Evolutionary conservation across 108 stramenopile genomes (phyloP).

Genomic region (Schizochytrium sp.): DNA sequence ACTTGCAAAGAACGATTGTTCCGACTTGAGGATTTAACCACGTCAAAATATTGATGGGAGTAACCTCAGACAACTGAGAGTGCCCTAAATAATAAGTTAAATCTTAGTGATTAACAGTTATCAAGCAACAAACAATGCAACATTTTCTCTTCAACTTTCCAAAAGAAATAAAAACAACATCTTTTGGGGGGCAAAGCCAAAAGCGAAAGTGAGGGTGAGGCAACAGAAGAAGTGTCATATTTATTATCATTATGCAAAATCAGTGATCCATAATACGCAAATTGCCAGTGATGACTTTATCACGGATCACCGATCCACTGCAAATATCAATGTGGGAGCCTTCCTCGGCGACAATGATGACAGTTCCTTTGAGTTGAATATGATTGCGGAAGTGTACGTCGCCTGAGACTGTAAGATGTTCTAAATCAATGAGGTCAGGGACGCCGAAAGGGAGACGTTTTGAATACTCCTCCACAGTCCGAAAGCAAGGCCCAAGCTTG

Average conservation of each 20-base stretch:
- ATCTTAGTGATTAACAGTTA: no score
- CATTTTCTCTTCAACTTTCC: no score
- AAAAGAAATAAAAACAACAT: no score
- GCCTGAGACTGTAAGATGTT: constrained; percentile 76
- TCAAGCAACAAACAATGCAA: no score
- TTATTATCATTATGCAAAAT: neutral
- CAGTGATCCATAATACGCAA: constrained; percentile 76
- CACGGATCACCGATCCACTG: constrained; percentile 72
- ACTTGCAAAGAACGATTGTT: no score
- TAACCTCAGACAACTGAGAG: no score
- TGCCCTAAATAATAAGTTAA: no score
- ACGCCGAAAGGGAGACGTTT: constrained; percentile 70
- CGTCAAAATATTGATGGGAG: no score
- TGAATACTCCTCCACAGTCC: constrained; percentile 69
- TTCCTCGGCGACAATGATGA: constrained; percentile 77
- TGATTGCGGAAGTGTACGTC: constrained; percentile 73
- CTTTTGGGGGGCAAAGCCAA: no score
- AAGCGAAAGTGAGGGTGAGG: no score
- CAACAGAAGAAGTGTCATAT: neutral
- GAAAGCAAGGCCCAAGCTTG: constrained; percentile 75
- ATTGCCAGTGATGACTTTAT: constrained; percentile 78
- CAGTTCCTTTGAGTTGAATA: constrained; percentile 76
- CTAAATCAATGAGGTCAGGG: constrained; percentile 75
- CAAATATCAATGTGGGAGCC: constrained; percentile 77
- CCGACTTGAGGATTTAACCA: no score